A percentile compares a stretch with the other conserved stretches of the same genome.
These are phyloP conservation scores for Gigaspora rosea DNA, from an alignment of 192 early-diverging fungal genomes.

Conservation along the genomic window DNA sequence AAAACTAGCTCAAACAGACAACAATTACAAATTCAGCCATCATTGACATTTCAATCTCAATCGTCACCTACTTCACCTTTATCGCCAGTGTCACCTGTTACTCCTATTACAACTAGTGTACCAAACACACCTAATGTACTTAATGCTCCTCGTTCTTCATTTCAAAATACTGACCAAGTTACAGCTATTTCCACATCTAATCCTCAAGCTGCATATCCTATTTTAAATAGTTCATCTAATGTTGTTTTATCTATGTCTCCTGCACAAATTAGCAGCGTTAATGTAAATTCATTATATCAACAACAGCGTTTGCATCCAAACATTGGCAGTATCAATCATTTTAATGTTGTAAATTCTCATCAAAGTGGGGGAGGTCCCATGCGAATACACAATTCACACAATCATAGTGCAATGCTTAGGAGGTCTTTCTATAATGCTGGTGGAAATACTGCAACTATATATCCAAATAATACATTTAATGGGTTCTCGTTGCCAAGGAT, in stretches of 20 bases:
- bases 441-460: conserved; percentile 31
- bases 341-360: conserved; percentile 18
- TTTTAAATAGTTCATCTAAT: not conserved
- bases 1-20: not conserved
- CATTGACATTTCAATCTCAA: not conserved
- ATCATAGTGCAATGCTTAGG: not conserved
- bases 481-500: conserved; percentile 55
- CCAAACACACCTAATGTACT: not conserved
- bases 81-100: conserved; percentile 15
- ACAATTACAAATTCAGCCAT: conserved; percentile 15
- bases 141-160: not conserved
- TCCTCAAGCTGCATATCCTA: not conserved
- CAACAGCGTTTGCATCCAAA: conserved; percentile 38
- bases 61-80: conserved; percentile 1
- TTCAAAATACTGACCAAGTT: conserved; percentile 6
- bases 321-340: conserved; percentile 28
- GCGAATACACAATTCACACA: not conserved
- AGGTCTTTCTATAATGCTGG: not conserved
- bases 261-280: not conserved
- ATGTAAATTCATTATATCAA: conserved; percentile 13
- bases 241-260: conserved; percentile 13
- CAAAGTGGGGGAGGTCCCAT: conserved; percentile 24
- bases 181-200: not conserved
- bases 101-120: not conserved
- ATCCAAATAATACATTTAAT: conserved; percentile 33